Evolutionary conservation across 192 early-diverging fungal genomes (phyloP).

Genomic region (Pilaira anomala): DNA sequence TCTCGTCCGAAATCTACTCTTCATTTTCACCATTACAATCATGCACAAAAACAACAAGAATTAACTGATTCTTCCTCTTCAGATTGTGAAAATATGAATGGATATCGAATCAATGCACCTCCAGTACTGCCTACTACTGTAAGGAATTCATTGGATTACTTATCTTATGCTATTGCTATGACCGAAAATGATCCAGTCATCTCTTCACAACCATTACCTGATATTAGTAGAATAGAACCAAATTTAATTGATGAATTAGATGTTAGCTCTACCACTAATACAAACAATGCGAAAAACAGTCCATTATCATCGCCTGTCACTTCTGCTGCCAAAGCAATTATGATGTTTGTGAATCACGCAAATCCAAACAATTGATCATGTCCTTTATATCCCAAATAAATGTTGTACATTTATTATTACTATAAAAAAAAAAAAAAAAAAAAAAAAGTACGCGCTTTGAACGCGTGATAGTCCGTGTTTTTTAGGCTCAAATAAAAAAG

Average conservation of each 20-base stretch:
- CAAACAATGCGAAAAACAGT: neutral
- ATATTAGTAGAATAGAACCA: neutral
- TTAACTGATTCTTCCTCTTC: neutral
- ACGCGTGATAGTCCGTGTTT: neutral
- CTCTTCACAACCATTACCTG: conserved; percentile 1
- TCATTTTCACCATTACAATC: neutral
- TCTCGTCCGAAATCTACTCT: neutral
- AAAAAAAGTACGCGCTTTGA: neutral
- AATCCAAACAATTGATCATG: neutral
- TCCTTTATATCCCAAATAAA: neutral
- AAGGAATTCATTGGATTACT: conserved; percentile 28
- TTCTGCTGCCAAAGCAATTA: conserved; percentile 34
- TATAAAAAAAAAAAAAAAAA: neutral
- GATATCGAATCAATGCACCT: neutral
- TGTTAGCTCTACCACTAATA: neutral
- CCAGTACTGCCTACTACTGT: neutral
- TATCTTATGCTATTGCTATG: conserved; percentile 37
- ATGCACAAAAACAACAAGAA: neutral
- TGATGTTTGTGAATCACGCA: conserved; percentile 28
- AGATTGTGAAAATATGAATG: neutral
- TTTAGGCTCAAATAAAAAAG: too few relatives aligned
- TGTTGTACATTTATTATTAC: neutral
- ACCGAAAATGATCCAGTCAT: conserved; percentile 9
- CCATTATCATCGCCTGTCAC: conserved; percentile 28
- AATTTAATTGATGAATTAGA: conserved; percentile 8